Base-by-base conservation (phyloP, 768 basidiomycete species). In the Mycena kentingensis region DNA sequence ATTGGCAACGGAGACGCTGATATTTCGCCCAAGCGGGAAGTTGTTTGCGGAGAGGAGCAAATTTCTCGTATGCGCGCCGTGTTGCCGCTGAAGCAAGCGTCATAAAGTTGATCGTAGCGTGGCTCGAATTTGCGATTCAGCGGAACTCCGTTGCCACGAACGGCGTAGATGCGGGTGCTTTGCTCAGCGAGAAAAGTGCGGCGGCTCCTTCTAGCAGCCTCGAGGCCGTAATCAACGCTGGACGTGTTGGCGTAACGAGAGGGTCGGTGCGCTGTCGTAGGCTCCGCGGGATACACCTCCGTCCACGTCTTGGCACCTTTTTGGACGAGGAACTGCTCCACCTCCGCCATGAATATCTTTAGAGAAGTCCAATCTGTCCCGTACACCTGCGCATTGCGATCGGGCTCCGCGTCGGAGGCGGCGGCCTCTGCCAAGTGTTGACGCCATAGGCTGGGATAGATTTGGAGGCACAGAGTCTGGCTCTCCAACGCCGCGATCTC, bases 21-120 rank as follows among this genome's bases (percentile, higher is more conserved):
- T 34, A 11, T 6, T 57, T 60, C 13, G 55, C 47, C n/a, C 64
- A 60, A 5, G 51, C 58, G 12, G 64, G 60, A 12, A 56, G 48
- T 62, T 61, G 27, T 70, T 63, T 4, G 70, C 60, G 1, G 82
- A 38, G 37, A 81, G 13, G 83, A 64, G 62, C 84, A 87, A 6
- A 85, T 66, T 21, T 73, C 64, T 57, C 78, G 69, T 24, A 86
- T 71, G 51, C 70, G 75, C 19, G 68, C 75, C 46, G 79, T 77
- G 60, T 83, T 74, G 1, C 84, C 83, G 3, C 60, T 59, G 63
- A 72, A 79, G 59, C 78, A 81, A 2, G 83, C 84, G 55, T 82
- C 80, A 55, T 70, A 84, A 0, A 85, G 71, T 50, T 81, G 76
- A 41, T 83, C 76, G 59, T 84, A 85, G 2, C 61, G 52, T 15